Evolutionary conservation across 2,329 filamentous ascomycete species (phyloP), one percentile per base, ranked within the genome.

Genomic region (Xylaria sp.): DNA sequence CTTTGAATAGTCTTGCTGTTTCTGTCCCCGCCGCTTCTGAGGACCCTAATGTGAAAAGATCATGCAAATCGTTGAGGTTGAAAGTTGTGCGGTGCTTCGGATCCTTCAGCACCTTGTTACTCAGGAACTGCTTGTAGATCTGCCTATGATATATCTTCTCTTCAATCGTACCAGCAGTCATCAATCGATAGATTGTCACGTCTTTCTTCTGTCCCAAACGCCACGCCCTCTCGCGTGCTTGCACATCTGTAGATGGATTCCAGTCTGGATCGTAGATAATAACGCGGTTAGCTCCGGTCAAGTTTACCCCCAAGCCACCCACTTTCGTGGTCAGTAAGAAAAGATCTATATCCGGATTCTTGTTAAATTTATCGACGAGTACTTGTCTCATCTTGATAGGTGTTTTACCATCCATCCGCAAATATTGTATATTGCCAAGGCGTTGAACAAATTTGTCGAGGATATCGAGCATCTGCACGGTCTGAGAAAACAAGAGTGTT

Each of bases 81-180:
- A 98, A 97, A 0, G 90, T 93, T 67, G 95, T 92, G 21, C 92
- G 88, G 75, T 98, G 93, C 72, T 96, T 97, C 0, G 95, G 93
- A 70, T 99, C 94, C 69, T 91, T 93, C 52, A 99, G 77, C 6
- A 99, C 93, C 75, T 98, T 98, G 78, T 98, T 97, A 3, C 93
- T 95, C 64, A 99, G 83, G 73, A 98, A 97, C 70, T 98, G 94
- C 76, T 99, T 99, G 82, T 96, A 99, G 52, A 99, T 95, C 73
- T 99, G 95, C 15, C 96, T 90, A 75, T 99, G 94, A 66, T 98
- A 99, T 29, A 99, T 99, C 79, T 99, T 99, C 76, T 99, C 95
- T 73, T 99, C 95, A 23, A 99, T 99, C 0, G 96, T 99, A 1
- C 95, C 95, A 4, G 94, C 92, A 3, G 92, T 97, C 91, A 99